Conservation (phyloP, 176 grass and related monocot genomes). For the Dactylis glomerata region DNA sequence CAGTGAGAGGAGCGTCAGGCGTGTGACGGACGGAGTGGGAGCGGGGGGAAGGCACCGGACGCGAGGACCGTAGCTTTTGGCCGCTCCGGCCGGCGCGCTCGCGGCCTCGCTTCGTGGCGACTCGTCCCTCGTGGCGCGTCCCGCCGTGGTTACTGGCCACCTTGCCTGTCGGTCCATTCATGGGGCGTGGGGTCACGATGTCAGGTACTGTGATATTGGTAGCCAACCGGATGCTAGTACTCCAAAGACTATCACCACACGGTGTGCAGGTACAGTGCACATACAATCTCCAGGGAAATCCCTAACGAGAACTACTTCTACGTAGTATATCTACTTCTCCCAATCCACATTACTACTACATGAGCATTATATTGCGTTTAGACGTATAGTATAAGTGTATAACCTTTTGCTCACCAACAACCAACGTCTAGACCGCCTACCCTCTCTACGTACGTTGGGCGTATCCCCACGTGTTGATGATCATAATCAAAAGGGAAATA, state of each 20-base stretch:
- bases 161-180: conserved; percentile 13
- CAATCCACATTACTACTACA: not conserved
- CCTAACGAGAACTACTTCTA: no score
- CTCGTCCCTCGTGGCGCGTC: conserved; percentile 32
- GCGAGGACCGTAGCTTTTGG: not conserved
- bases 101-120: conserved; percentile 26
- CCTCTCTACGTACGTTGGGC: not conserved
- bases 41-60: not conserved
- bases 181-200: conserved; percentile 27
- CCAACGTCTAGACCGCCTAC: not conserved
- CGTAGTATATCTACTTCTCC: not conserved
- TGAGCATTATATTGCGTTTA: not conserved
- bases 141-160: conserved; percentile 24
- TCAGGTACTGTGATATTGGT: not conserved
- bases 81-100: conserved; percentile 8
- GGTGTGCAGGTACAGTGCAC: not conserved
- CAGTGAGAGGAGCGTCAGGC: conserved; percentile 1
- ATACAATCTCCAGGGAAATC: no score
- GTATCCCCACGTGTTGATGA: not conserved
- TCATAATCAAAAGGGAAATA: not conserved
- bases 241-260: no score
- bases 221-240: not conserved
- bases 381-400: not conserved
- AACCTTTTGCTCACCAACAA: not conserved
- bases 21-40: not conserved